Base-by-base conservation (phyloP, 1,284 basidiomycete genomes). In the Cystobasidium slooffiae region DNA sequence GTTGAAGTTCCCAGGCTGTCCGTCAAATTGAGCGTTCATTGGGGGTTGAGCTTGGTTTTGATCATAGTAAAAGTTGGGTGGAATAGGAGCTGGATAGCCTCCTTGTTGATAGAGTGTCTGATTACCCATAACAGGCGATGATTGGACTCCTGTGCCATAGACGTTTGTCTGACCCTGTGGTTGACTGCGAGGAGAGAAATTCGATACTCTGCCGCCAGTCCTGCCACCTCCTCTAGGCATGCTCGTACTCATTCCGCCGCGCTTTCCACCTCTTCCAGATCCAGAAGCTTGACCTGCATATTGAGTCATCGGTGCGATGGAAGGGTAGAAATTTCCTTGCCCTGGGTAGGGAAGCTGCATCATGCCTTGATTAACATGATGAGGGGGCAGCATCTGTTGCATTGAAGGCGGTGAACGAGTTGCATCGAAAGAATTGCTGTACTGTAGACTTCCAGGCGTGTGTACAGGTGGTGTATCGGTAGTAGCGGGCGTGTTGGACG, bases 71-170 rank as follows among this genome's bases (percentile, higher is more conserved):
- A 66, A 14, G 41, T 66, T 52, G 12, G 47, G 49, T 14, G 64
- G 64, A 8, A 43, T 22, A 12, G 9, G 18, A 41, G 20, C 64
- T 22, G 51, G 31, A 47, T 43, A 52, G 4, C 64, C 64, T 43
- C 20, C 46, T 52, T n/a, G 41, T n/a, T 43, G 51, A 37, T 52
- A 66, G 5, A 66, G 18, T 37, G 64, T 20, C 20, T 66, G 64
- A 43, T 66, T 22, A 7, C 64, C 51, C 64, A 53, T 66, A 12
- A 41, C 20, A 51, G 51, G 64, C 46, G 64, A 55, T 9, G 56
- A 41, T 31, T 31, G 31, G 43, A 41, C 7, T 18, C 37, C 37
- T 18, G 31, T 10, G 3, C 56, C 56, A 39, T 59, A 59, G 14
- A 39, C 56, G 18, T 43, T 43, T 59, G 56, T n/a, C 39, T 39